A percentile compares a stretch with the other conserved stretches of the same genome.
phyloP scores from a whole-genome alignment of 2,329 filamentous ascomycete species.

The Diaporthe capsici region DNA sequence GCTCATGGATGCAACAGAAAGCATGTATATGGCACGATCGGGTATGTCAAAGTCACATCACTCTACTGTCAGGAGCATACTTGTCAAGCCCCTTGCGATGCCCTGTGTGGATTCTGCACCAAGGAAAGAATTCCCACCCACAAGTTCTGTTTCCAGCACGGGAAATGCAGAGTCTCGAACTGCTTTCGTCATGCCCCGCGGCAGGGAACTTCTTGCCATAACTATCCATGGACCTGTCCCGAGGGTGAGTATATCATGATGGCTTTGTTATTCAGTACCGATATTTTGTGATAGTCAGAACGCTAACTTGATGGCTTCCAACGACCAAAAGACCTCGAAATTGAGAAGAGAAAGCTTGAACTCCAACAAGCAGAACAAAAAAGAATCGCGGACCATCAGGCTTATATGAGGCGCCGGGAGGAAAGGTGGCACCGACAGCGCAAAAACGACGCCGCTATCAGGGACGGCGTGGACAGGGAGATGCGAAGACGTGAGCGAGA shows the following conservation, averaged over 20 bases:
- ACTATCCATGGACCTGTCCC: neutral
- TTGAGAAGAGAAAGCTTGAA: neutral
- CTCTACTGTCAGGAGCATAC: slow-evolving; percentile 1
- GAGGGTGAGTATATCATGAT: neutral
- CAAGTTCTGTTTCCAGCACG: neutral
- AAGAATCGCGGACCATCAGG: neutral
- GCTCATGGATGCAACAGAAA: neutral
- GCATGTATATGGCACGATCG: neutral
- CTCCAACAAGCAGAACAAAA: neutral
- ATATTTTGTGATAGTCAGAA: no score
- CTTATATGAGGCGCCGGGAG: neutral
- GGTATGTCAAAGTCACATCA: neutral
- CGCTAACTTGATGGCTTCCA: neutral
- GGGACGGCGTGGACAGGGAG: neutral
- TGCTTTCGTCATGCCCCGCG: neutral
- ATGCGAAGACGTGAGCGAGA: neutral
- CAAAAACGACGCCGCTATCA: neutral
- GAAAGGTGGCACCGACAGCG: neutral
- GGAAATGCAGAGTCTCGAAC: neutral
- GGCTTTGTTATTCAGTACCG: no score
- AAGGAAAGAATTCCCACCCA: neutral
- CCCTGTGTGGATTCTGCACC: neutral
- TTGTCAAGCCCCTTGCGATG: neutral
- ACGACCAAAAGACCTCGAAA: neutral
- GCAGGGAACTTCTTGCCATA: neutral